Percentiles rank a stretch among this genome's conserved stretches.
These are phyloP conservation scores for Scleromitrula shiraiana DNA, from an alignment of 2,329 filamentous ascomycete species.

Conservation along the genomic window DNA sequence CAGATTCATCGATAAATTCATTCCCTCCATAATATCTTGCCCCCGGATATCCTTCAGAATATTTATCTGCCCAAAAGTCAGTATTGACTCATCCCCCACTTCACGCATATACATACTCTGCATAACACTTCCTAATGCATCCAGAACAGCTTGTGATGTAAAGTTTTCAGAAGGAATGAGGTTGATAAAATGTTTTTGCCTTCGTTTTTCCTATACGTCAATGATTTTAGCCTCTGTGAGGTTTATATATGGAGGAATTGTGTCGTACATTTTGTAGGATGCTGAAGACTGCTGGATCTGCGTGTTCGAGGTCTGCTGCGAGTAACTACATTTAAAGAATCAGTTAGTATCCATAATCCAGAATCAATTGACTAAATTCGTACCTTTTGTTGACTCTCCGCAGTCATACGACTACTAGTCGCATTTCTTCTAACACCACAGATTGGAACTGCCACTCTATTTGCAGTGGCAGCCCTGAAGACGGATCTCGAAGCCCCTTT, in stretches of 20 bases:
- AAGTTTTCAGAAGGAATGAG: constrained; percentile 94
- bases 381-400: constrained; percentile 54
- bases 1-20: constrained; percentile 87
- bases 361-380: neutral
- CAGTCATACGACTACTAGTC: constrained; percentile 20
- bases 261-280: constrained; percentile 82
- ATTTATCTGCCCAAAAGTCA: constrained; percentile 62
- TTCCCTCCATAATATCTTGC: constrained; percentile 96
- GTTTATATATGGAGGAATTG: constrained; percentile 5
- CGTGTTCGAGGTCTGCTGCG: constrained; percentile 67
- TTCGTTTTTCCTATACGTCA: constrained; percentile 68
- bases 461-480: constrained; percentile 17
- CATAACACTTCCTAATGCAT: constrained; percentile 90
- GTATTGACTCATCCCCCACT: constrained; percentile 32
- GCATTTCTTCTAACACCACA: constrained; percentile 21
- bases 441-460: constrained; percentile 16
- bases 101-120: constrained; percentile 55
- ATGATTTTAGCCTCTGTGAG: constrained; percentile 6
- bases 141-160: constrained; percentile 84
- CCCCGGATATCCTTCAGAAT: constrained; percentile 95
- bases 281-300: constrained; percentile 77
- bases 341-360: constrained; percentile 6
- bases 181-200: constrained; percentile 98
- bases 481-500: constrained; percentile 24
- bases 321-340: constrained; percentile 53